Conservation (phyloP, 2,329 filamentous ascomycete genomes). For the Fusarium tricinctum region DNA sequence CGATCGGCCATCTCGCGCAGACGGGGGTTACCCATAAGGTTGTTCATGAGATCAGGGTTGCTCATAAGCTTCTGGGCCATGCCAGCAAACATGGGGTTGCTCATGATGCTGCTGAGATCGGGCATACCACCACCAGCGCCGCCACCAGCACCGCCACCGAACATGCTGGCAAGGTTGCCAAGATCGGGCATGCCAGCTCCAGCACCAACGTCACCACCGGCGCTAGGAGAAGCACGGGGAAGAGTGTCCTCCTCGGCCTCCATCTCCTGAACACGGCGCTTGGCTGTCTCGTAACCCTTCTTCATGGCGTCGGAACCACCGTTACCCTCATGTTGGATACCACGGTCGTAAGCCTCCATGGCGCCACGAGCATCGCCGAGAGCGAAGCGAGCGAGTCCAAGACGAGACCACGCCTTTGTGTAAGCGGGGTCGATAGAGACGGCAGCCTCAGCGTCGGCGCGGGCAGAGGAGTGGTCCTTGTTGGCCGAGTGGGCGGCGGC, state of each 20-base stretch:
- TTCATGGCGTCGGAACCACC: conserved; percentile 98
- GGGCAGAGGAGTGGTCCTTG: conserved; percentile 86
- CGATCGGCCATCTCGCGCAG: conserved; percentile 88
- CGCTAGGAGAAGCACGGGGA: conserved; percentile 65
- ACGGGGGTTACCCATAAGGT: conserved; percentile 93
- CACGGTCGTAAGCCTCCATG: conserved; percentile 94
- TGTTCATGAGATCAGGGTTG: conserved; percentile 92
- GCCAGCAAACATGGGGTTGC: conserved; percentile 96
- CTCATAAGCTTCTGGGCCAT: conserved; percentile 99
- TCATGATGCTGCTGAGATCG: conserved; percentile 89
- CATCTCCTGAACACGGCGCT: conserved; percentile 86
- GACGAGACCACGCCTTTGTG: conserved; percentile 95
- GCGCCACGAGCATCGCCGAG: conserved; percentile 90
- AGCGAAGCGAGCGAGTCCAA: conserved; percentile 92
- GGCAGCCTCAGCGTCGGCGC: conserved; percentile 90
- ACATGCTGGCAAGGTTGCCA: conserved; percentile 78
- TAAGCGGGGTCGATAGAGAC: conserved; percentile 90
- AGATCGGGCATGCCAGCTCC: conserved; percentile 73
- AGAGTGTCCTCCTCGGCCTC: conserved; percentile 61
- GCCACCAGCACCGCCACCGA: conserved; percentile 72
- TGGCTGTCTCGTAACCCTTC: conserved; percentile 95
- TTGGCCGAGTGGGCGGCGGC: conserved; percentile 92
- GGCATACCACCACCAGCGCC: conserved; percentile 78
- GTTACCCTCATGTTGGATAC: conserved; percentile 93
- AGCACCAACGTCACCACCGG: conserved; percentile 63